These are phyloP conservation scores for Biscogniauxia sp. DNA, from an alignment of 2,329 filamentous ascomycete genomes.

Conservation along the genomic window DNA sequence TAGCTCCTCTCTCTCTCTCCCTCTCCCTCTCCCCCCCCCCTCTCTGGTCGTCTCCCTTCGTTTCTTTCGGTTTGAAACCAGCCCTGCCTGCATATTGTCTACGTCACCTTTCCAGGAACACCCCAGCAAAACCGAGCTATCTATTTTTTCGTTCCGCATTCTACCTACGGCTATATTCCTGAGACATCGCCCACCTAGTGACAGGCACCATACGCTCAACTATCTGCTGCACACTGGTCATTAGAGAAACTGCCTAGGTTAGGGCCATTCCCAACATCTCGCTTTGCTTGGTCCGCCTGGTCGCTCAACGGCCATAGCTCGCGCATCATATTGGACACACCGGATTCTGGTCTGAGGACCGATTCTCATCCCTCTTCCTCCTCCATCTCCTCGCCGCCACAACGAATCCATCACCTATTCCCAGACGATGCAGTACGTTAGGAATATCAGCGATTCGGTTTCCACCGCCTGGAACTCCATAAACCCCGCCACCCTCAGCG, in stretches of 20 bases:
- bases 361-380: neutral
- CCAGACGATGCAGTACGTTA: slow-evolving; percentile 87
- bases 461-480: slow-evolving; percentile 99
- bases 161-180: neutral
- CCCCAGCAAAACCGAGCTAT: neutral
- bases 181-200: neutral
- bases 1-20: neutral
- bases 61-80: neutral
- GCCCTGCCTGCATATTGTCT: neutral
- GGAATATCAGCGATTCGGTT: slow-evolving; percentile 90
- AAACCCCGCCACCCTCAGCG: slow-evolving; percentile 94
- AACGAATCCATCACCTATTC: neutral
- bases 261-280: neutral
- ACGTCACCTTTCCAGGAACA: neutral
- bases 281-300: neutral
- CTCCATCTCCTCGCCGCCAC: neutral
- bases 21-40: neutral
- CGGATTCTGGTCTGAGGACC: neutral
- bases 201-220: neutral
- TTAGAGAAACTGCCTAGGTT: neutral
- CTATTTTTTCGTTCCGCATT: neutral
- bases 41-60: neutral
- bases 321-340: neutral
- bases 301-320: neutral
- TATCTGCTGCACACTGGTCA: neutral